Percentiles rank a stretch among this genome's conserved stretches.
These are phyloP conservation scores for Chrysosporium queenslandicum DNA, from an alignment of 2,329 filamentous ascomycete genomes.

Conservation along the genomic window DNA sequence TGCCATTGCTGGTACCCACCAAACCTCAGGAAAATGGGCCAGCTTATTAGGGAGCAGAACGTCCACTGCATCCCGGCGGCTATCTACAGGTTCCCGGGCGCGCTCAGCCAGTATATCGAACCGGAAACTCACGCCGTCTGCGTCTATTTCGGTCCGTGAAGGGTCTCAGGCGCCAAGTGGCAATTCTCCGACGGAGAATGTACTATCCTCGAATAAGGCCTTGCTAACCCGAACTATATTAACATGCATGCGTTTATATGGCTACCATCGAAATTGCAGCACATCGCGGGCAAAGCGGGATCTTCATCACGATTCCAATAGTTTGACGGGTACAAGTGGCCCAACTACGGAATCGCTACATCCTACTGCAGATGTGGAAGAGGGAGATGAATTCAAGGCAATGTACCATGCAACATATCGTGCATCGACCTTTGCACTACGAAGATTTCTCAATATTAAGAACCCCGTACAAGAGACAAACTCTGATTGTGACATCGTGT, in stretches of 20 bases:
- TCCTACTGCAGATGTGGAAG: slow-evolving; percentile 20
- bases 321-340: neutral
- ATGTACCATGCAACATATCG: slow-evolving; percentile 39
- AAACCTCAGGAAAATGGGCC: neutral
- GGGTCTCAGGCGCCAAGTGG: neutral
- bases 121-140: neutral
- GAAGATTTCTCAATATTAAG: slow-evolving; percentile 29
- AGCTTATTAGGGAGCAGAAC: neutral
- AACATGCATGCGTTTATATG: slow-evolving; percentile 37
- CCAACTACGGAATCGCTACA: neutral
- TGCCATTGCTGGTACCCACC: neutral
- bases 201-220: slow-evolving; percentile 32
- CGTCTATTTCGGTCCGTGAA: neutral
- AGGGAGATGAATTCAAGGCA: slow-evolving; percentile 34
- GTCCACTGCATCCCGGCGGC: neutral
- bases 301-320: neutral
- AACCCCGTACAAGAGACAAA: neutral
- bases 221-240: slow-evolving; percentile 35
- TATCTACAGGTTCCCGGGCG: neutral
- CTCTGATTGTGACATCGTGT: neutral
- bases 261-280: slow-evolving; percentile 27
- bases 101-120: slow-evolving; percentile 8
- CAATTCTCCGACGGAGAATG: slow-evolving; percentile 1
- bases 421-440: slow-evolving; percentile 35
- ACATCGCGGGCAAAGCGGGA: neutral